Base-by-base conservation (phyloP, 1,284 basidiomycete species). In the Xerocomus alliaceus region DNA sequence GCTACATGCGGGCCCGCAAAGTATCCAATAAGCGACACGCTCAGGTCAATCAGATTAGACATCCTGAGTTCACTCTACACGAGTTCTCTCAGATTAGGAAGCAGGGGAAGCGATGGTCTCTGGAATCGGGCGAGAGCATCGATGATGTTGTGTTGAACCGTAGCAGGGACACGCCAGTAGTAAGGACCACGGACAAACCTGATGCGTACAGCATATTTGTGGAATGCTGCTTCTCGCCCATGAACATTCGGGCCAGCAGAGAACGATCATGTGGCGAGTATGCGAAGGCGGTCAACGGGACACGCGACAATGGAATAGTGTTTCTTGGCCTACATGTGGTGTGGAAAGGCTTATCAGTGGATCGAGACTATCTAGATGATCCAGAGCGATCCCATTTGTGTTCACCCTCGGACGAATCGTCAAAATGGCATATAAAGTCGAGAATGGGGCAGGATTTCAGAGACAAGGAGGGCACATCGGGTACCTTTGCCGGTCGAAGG, bases 61-160 rank as follows among this genome's bases (percentile, higher is more conserved):
- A 71, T 72, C 45, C 64, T 69, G 20, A 65, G 64, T 60, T 75
- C 63, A 29, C 63, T 63, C 71, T 73, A 76, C 26, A 64, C 50
- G 41, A 72, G 67, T n/a, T 73, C 72, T 0, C 49, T 72, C 34
- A 74, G 62, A 28, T 71, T 74, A 3, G 71, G 73, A 29, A 75
- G 72, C 2, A 75, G 39, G 0, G 71, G 71, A 10, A 71, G 49
- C 3, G 66, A 54, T 0, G 68, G 57, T 22, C 61, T 61, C 0
- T 61, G 53, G 13, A 62, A 59, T 28, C 53, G 50, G 5, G 60
- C 62, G 26, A 73, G 61, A 10, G 68, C 64, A 20, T 58, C 46
- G 37, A 71, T 63, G 15, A 71, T 51, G 35, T 66, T 74, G 41
- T 69, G 61, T 47, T 73, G 71, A 1, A 72, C 59, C 0, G 54